Conservation (phyloP, 345 rosid species). For the Xanthoceras sorbifolium region DNA sequence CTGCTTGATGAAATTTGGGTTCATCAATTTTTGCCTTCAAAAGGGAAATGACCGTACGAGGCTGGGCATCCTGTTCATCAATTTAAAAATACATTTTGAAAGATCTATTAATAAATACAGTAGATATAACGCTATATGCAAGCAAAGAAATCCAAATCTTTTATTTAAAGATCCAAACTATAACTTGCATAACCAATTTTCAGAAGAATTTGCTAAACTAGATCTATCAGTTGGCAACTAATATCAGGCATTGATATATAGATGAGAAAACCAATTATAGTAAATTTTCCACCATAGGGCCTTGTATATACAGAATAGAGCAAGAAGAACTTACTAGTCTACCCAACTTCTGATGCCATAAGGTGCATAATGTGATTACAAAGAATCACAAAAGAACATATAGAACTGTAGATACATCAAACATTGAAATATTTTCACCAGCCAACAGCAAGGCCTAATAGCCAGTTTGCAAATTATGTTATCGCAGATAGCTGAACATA, state of each 20-base stretch:
- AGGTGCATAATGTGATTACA: background rate
- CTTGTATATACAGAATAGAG: background rate
- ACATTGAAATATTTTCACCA: background rate
- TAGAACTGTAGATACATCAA: background rate
- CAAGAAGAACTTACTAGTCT: background rate
- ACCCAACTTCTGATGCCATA: slow-evolving; percentile 9
- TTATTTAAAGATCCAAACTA: slow-evolving; percentile 8
- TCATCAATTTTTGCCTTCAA: slow-evolving; percentile 55
- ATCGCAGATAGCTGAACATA: background rate
- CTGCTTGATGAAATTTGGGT: slow-evolving; percentile 41
- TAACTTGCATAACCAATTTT: background rate
- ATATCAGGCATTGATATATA: background rate
- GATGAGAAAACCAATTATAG: background rate
- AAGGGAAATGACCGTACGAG: slow-evolving; percentile 40
- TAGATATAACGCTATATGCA: background rate
- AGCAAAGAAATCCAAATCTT: background rate
- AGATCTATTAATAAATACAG: background rate
- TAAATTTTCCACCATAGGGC: background rate
- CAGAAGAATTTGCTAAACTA: slow-evolving; percentile 12
- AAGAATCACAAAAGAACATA: background rate
- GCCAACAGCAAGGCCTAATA: background rate
- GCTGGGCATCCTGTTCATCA: slow-evolving; percentile 45
- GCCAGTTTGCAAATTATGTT: slow-evolving; percentile 1
- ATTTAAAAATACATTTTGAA: slow-evolving; percentile 14
- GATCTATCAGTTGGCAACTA: slow-evolving; percentile 5